A percentile compares a stretch with the other conserved stretches of the same genome.
Evolutionary conservation across 805 yeast genomes (phyloP).

Genomic region (Maudiozyma barnettii): DNA sequence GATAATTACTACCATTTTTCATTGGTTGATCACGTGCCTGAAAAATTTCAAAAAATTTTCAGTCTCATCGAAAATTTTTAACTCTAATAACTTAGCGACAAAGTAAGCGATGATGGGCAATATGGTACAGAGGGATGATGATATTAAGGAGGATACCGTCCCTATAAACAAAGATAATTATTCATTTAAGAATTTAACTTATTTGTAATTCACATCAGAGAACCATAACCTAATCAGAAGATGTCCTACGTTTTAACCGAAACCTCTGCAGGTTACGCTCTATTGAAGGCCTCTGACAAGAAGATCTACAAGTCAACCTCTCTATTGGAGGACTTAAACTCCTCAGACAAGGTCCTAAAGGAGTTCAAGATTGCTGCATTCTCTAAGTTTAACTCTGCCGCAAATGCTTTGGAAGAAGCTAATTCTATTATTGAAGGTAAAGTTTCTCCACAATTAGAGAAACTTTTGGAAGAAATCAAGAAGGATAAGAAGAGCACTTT

Average conservation of each 20-base stretch:
- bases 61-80: conserved; percentile 2
- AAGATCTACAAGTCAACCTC: conserved; percentile 81
- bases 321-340: conserved; percentile 64
- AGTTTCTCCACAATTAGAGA: conserved; percentile 76
- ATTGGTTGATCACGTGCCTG: background rate
- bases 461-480: conserved; percentile 64
- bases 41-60: background rate
- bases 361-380: conserved; percentile 93
- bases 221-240: background rate
- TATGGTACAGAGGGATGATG: background rate
- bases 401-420: conserved; percentile 92
- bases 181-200: background rate
- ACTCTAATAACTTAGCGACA: background rate
- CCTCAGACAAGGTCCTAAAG: conserved; percentile 75
- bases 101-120: background rate
- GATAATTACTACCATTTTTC: no score
- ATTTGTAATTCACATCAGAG: background rate
- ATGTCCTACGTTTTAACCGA: conserved; percentile 92
- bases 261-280: conserved; percentile 98
- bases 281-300: conserved; percentile 94
- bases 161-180: background rate
- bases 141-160: background rate
- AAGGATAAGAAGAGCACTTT: conserved; percentile 76
- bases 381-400: conserved; percentile 88
- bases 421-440: conserved; percentile 87